Conservation (phyloP, 139 green algal genomes). For the Pleodorina starrii region DNA sequence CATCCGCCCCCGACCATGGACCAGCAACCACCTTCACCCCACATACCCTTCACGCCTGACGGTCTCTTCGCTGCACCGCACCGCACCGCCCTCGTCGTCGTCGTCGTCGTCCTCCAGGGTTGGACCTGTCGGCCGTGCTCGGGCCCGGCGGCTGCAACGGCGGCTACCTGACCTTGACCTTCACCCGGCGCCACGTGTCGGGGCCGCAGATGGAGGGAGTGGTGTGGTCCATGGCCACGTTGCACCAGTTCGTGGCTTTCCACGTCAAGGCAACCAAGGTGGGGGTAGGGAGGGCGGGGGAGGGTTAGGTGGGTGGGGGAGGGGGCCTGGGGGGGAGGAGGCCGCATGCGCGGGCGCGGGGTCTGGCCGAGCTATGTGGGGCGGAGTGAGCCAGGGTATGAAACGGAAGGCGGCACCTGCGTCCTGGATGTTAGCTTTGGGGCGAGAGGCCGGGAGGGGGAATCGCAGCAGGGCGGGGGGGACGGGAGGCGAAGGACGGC, state of each 20-base stretch:
- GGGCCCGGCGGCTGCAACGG: neutral
- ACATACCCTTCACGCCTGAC: neutral
- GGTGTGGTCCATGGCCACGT: slow-evolving; percentile 42
- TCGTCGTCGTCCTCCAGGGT: neutral
- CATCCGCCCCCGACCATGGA: too few species aligned
- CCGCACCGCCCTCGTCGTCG: neutral
- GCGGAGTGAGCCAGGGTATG: neutral
- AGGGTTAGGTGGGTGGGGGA: too few species aligned
- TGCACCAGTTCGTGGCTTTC: slow-evolving; percentile 39
- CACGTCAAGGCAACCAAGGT: slow-evolving; percentile 51
- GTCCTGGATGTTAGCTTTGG: neutral
- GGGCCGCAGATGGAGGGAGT: slow-evolving; percentile 47
- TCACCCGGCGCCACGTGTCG: slow-evolving; percentile 20
- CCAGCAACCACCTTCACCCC: neutral
- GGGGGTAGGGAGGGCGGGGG: too few species aligned
- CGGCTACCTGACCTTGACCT: slow-evolving; percentile 26
- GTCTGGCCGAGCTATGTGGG: neutral
- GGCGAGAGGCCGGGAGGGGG: too few species aligned
- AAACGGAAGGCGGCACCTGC: neutral
- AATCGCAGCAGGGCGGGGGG: too few species aligned
- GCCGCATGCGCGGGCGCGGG: neutral
- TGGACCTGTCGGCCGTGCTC: slow-evolving; percentile 7
- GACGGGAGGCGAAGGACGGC: too few species aligned
- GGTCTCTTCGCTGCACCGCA: neutral
- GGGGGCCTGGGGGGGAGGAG: neutral